A percentile compares a stretch with the other conserved stretches of the same genome.
These are phyloP conservation scores for Volvox reticuliferus DNA, from an alignment of 139 green algal genomes.

Conservation along the genomic window DNA sequence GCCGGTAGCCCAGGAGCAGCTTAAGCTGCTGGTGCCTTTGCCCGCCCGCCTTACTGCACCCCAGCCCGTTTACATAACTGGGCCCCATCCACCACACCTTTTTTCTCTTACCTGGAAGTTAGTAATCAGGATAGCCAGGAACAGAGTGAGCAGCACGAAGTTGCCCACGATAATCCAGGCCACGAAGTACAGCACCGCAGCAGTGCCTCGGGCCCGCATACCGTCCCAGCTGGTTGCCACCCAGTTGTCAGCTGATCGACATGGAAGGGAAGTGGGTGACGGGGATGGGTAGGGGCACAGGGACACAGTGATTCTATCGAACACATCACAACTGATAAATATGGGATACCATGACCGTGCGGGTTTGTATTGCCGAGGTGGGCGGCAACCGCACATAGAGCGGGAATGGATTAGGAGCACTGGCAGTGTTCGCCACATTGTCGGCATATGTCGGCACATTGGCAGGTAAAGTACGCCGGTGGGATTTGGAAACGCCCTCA, in stretches of 20 bases:
- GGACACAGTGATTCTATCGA: background rate
- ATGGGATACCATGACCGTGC: too few relatives aligned
- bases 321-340: too few relatives aligned
- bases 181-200: constrained; percentile 62
- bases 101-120: constrained; percentile 46
- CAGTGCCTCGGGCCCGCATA: constrained; percentile 46
- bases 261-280: background rate
- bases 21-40: too few relatives aligned
- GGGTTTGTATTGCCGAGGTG: too few relatives aligned
- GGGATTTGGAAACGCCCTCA: too few relatives aligned
- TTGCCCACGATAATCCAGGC: constrained; percentile 71
- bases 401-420: too few relatives aligned
- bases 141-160: constrained; percentile 78
- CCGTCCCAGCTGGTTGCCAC: constrained; percentile 15
- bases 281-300: background rate
- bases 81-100: background rate
- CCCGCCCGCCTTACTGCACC: too few relatives aligned
- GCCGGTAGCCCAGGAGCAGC: too few relatives aligned
- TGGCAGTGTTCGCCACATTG: too few relatives aligned
- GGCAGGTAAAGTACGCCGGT: too few relatives aligned
- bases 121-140: constrained; percentile 77
- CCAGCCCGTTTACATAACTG: background rate
- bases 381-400: too few relatives aligned
- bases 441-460: too few relatives aligned
- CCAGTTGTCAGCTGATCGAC: constrained; percentile 56